Evolutionary conservation across 352 stramenopile species (phyloP), one percentile per base, ranked within the genome.

Genomic region (Pythium oligandrum): DNA sequence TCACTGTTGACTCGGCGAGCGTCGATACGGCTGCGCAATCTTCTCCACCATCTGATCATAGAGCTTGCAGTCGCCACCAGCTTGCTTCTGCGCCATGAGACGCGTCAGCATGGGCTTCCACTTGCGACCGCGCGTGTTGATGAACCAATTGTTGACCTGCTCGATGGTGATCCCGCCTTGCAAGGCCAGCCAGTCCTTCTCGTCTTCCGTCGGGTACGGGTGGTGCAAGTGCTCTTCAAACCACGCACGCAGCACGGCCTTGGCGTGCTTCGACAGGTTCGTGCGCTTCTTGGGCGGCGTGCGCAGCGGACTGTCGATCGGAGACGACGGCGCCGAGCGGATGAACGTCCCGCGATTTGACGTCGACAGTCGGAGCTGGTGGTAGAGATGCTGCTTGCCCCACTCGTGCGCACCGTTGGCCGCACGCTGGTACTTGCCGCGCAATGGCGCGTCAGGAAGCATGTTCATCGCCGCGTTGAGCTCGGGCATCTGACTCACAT

Each of bases 141-240:
- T 91, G 53, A 93, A 93, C 83, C 83, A 93, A 55, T 93, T 93
- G 74, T 91, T 93, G 40, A 93, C 83, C 60, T 93, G 83, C 52
- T 93, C 81, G 55, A 93, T 60, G 30, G 83, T 88, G 63, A 93
- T 90, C 49, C 78, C 80, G 55, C 80, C 80, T 51, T 85, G 48
- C 5, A 48, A 46, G n/a, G 69, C 72, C 4, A 94, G 69, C 62
- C 64, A 73, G 26, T 83, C 70, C 68, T 94, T 94, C 63, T 92
- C 83, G 40, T 90, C 79, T 60, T 94, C 83, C 2, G 79, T 87
- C 51, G 83, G 83, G 57, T 92, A 94, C 50, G 83, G 83, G 50
- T 94, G 83, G 53, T 91, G 83, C 55, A 92, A 52, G 42, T 94
- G 84, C 33, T 86, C 75, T 49, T 92, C 78, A 59, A 92, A 92